These are phyloP conservation scores for Cladophialophora carrionii DNA, from an alignment of 2,329 filamentous ascomycete genomes.

Conservation along the genomic window DNA sequence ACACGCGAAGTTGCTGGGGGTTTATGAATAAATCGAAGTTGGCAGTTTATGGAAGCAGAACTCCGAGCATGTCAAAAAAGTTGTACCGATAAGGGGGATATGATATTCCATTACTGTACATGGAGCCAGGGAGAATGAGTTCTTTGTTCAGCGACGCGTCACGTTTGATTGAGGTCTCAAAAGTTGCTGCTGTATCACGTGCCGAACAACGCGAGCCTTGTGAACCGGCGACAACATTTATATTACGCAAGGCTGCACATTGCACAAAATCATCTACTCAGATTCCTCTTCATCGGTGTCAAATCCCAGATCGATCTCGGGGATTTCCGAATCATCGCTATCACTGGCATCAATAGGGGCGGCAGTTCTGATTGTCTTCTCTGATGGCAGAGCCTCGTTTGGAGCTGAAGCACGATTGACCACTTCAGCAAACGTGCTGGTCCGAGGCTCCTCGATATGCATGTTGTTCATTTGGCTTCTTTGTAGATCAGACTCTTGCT, in stretches of 20 bases:
- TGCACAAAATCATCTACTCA: background rate
- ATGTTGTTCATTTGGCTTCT: background rate
- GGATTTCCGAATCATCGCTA: conserved; percentile 55
- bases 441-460: background rate
- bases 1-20: background rate
- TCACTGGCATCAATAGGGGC: conserved; percentile 39
- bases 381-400: background rate
- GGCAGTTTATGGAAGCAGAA: background rate
- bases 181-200: background rate
- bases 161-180: background rate
- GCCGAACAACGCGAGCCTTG: background rate
- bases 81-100: background rate
- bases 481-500: background rate
- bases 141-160: background rate
- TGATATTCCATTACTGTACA: background rate
- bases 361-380: background rate
- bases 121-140: background rate
- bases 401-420: background rate
- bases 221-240: background rate
- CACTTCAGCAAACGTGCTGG: background rate
- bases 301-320: conserved; percentile 52
- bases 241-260: background rate
- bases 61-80: background rate
- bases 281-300: conserved; percentile 53
- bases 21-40: background rate